Percentiles rank a stretch among this genome's conserved stretches.
Evolutionary conservation across 257 asterid species (phyloP).

Genomic region (Solanum medicagineum): DNA sequence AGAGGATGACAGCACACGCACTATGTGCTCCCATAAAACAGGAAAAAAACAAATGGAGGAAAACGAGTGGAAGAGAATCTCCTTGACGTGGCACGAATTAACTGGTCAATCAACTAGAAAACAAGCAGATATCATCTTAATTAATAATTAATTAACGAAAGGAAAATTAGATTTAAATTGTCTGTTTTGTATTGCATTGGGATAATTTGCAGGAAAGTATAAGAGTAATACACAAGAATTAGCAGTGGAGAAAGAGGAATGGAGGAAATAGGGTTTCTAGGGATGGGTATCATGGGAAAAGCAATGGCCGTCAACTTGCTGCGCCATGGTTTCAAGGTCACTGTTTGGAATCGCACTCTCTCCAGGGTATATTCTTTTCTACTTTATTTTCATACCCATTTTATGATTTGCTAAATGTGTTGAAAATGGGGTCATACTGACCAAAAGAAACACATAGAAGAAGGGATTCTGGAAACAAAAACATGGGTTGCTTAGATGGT

Average conservation of each 20-base stretch:
- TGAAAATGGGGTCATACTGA: no score
- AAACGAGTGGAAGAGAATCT: constrained; percentile 29
- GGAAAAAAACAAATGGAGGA: background rate
- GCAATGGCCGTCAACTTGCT: constrained; percentile 96
- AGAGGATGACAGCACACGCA: background rate
- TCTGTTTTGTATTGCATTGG: background rate
- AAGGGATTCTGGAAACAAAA: background rate
- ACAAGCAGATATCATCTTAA: background rate
- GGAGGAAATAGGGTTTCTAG: constrained; percentile 92
- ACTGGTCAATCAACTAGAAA: constrained; percentile 5
- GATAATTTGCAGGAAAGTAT: background rate
- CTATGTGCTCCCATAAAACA: background rate
- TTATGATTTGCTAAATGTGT: no score
- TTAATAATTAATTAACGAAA: background rate
- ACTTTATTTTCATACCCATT: background rate
- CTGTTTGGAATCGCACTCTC: constrained; percentile 96
- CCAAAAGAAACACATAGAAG: no score
- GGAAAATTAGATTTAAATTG: background rate
- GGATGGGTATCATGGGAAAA: constrained; percentile 93
- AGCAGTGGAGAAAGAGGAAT: constrained; percentile 9
- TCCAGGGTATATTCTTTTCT: constrained; percentile 41
- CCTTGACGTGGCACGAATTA: constrained; percentile 12
- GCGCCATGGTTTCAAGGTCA: constrained; percentile 83
- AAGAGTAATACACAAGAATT: background rate
- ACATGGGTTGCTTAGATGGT: background rate